These are phyloP conservation scores for Mucor piriformis DNA, from an alignment of 371 early-diverging fungal species.

Conservation along the genomic window DNA sequence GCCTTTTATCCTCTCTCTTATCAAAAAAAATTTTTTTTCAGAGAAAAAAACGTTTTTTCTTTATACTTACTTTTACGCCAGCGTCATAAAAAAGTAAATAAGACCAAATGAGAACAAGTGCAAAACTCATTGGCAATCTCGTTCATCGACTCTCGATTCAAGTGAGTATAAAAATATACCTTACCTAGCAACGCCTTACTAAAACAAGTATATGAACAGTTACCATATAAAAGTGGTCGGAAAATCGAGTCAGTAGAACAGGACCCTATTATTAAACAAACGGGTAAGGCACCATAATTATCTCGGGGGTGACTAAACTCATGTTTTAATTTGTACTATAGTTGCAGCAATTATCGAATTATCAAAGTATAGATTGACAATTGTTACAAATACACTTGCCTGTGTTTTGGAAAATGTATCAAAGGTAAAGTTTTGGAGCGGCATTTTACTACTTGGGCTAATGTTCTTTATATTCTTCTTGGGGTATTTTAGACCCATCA, in stretches of 20 bases:
- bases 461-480: not conserved
- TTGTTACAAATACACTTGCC: constrained; percentile 59
- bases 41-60: not conserved
- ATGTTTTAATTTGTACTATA: constrained; percentile 1
- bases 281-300: constrained; percentile 30
- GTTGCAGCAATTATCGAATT: constrained; percentile 70
- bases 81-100: not conserved
- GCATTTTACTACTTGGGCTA: not conserved
- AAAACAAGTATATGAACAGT: constrained; percentile 29
- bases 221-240: constrained; percentile 62
- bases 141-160: constrained; percentile 57
- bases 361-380: constrained; percentile 60
- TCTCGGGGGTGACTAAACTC: not conserved
- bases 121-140: constrained; percentile 53
- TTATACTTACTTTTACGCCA: not conserved
- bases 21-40: not conserved
- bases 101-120: constrained; percentile 41
- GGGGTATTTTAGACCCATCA: constrained; percentile 22
- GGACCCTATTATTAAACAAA: constrained; percentile 72
- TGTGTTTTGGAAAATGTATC: constrained; percentile 65
- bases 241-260: constrained; percentile 61
- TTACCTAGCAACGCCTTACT: not conserved
- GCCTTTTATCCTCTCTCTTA: not conserved
- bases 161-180: constrained; percentile 32
- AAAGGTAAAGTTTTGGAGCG: constrained; percentile 46